These are phyloP conservation scores for Eimeria acervulina DNA, from an alignment of 169 alveolate genomes.

Conservation along the genomic window DNA sequence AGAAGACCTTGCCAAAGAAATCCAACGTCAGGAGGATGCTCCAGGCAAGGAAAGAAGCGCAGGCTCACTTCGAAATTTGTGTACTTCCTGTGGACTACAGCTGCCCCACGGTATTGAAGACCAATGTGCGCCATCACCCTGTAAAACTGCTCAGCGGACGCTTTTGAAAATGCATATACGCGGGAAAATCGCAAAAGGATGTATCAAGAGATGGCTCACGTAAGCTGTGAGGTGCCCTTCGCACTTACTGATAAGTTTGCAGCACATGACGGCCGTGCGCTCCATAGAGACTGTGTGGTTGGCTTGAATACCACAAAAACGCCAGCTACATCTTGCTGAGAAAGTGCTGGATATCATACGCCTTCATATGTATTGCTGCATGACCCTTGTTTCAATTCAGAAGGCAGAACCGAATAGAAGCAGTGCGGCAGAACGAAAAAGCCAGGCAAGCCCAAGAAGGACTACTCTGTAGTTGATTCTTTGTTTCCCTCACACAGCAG, in stretches of 20 bases:
- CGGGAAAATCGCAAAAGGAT: conserved; percentile 79
- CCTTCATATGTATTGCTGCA: background rate
- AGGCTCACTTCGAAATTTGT: background rate
- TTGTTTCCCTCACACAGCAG: conserved; percentile 67
- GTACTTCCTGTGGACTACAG: background rate
- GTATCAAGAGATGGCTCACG: conserved; percentile 81
- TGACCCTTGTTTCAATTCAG: conserved; percentile 9
- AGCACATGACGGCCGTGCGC: background rate
- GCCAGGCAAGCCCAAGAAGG: conserved; percentile 3
- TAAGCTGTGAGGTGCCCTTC: background rate
- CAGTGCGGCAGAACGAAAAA: background rate
- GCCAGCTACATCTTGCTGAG: background rate
- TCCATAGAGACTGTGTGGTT: background rate
- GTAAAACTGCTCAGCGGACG: conserved; percentile 4
- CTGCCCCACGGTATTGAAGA: background rate
- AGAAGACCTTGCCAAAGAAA: conserved; percentile 35
- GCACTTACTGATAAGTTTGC: background rate
- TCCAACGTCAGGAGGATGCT: background rate
- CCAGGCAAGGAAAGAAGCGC: conserved; percentile 15
- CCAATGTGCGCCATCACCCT: background rate
- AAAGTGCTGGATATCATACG: background rate
- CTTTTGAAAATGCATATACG: conserved; percentile 78
- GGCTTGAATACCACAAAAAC: no score
- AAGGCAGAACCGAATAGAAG: background rate
- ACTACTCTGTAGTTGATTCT: background rate